phyloP scores from a whole-genome alignment of 2,329 filamentous ascomycete species.

The Corniculantispora saksenae region DNA sequence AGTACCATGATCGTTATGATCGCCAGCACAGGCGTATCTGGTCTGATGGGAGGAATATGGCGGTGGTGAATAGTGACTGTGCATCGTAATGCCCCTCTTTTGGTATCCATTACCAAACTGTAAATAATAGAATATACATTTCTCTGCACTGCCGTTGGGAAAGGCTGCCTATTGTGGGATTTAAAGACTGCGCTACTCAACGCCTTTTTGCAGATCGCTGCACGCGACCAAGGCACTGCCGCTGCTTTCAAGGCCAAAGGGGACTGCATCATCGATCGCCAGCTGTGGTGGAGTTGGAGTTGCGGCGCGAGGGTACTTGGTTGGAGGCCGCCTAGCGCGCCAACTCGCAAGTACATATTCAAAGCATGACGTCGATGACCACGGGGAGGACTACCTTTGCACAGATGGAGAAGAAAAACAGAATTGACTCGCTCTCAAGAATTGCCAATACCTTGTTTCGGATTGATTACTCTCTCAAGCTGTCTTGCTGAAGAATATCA shows the following conservation, averaged over 20 bases:
- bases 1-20: background rate
- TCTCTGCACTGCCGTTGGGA: too few relatives aligned
- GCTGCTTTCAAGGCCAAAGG: too few relatives aligned
- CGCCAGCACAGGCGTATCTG: background rate
- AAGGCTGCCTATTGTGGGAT: too few relatives aligned
- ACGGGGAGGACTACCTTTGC: background rate
- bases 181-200: background rate
- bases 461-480: too few relatives aligned
- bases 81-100: background rate
- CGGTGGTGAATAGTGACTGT: background rate
- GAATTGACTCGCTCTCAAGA: too few relatives aligned
- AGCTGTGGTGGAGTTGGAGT: background rate
- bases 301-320: slow-evolving; percentile 3
- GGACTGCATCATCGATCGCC: slow-evolving; percentile 4
- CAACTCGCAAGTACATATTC: background rate
- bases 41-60: background rate
- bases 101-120: background rate
- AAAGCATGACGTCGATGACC: slow-evolving; percentile 16
- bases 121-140: background rate
- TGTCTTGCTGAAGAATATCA: too few relatives aligned
- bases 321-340: slow-evolving; percentile 8
- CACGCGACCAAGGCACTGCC: slow-evolving; percentile 10
- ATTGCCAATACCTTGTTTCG: too few relatives aligned
- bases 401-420: background rate
- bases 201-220: background rate